These are phyloP conservation scores for Fagopyrum tataricum DNA, from an alignment of 148 eudicot genomes.

Conservation along the genomic window DNA sequence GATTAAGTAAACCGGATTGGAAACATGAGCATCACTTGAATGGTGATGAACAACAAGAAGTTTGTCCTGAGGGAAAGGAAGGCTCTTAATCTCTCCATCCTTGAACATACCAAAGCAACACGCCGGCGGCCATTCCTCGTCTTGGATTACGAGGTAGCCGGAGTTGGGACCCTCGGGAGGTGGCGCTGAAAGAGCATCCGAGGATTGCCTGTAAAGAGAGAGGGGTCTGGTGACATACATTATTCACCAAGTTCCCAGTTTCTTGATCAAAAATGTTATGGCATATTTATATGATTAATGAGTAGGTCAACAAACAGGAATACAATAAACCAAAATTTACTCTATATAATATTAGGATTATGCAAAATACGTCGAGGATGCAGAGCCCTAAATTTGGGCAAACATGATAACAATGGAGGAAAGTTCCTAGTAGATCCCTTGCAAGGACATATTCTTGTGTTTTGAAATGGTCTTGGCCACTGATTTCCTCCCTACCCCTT, in stretches of 20 bases:
- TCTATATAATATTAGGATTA: too few species aligned
- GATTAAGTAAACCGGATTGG: conserved; percentile 26
- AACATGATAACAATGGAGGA: background rate
- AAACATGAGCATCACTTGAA: conserved; percentile 6
- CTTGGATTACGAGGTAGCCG: conserved; percentile 31
- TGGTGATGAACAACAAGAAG: conserved; percentile 17
- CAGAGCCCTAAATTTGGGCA: background rate
- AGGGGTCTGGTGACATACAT: conserved; percentile 35
- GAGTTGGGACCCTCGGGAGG: conserved; percentile 36
- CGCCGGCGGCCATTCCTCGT: conserved; percentile 13
- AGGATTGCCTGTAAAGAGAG: conserved; percentile 22
- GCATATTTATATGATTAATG: background rate
- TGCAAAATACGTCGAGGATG: too few species aligned
- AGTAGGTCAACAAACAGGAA: background rate
- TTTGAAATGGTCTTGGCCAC: conserved; percentile 4
- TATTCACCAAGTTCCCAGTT: background rate
- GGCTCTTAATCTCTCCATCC: conserved; percentile 14
- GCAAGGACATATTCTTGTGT: background rate
- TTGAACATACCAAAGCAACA: conserved; percentile 22
- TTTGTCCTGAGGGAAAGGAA: conserved; percentile 40
- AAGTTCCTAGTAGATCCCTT: background rate
- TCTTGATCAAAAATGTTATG: background rate
- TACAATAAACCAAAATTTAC: background rate
- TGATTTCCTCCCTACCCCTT: background rate
- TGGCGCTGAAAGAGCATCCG: conserved; percentile 19